Percentiles rank a stretch among this genome's conserved stretches.
Evolutionary conservation across 768 basidiomycete species (phyloP).

Genomic region (Asterophora lycoperdoides): DNA sequence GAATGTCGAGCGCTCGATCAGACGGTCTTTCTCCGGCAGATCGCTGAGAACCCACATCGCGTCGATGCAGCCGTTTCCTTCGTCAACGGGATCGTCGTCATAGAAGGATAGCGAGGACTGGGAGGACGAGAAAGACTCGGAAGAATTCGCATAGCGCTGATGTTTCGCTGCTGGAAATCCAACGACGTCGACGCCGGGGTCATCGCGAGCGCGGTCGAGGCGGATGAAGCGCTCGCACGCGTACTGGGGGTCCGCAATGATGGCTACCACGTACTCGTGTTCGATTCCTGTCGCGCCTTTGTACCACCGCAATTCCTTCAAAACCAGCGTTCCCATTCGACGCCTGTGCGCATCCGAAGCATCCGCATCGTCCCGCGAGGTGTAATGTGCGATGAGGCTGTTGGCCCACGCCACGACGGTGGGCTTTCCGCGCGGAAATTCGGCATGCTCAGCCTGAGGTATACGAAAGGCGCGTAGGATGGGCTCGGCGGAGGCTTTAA

Average conservation of each 20-base stretch:
- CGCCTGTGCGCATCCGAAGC: conserved; percentile 6
- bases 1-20: conserved; percentile 12
- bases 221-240: conserved; percentile 11
- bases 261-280: conserved; percentile 14
- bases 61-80: conserved; percentile 1
- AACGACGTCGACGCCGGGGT: conserved; percentile 2
- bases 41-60: conserved; percentile 11
- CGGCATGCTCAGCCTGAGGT: conserved; percentile 1
- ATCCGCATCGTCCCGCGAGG: conserved; percentile 5
- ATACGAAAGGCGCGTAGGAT: conserved; percentile 10
- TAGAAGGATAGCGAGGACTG: conserved; percentile 9
- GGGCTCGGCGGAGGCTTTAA: conserved; percentile 11
- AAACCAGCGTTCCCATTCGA: conserved; percentile 8
- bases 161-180: neutral
- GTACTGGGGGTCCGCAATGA: conserved; percentile 11
- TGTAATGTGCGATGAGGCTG: conserved; percentile 11
- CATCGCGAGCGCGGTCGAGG: conserved; percentile 11
- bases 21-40: conserved; percentile 7
- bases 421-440: conserved; percentile 14
- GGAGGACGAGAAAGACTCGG: conserved; percentile 7
- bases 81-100: conserved; percentile 1
- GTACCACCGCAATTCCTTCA: conserved; percentile 15
- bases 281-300: conserved; percentile 4
- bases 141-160: conserved; percentile 1
- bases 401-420: conserved; percentile 10